phyloP scores from a whole-genome alignment of 202 grass and related monocot genomes.

The Schoenoplectus triqueter region DNA sequence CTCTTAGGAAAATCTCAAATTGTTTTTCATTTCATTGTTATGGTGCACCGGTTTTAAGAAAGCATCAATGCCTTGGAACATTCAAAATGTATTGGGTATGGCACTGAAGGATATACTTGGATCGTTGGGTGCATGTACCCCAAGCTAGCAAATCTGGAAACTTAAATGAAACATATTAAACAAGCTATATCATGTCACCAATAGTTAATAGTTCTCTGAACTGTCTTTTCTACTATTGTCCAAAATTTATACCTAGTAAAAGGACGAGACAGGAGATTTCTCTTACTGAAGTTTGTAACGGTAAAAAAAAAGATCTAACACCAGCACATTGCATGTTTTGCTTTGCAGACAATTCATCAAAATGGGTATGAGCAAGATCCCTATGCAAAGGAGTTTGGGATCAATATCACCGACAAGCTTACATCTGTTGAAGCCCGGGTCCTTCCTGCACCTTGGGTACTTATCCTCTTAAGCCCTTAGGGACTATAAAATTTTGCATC shows the following conservation, averaged over 20 bases:
- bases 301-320: constrained; percentile 8
- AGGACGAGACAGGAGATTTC: neutral
- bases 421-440: constrained; percentile 94
- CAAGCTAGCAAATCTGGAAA: neutral
- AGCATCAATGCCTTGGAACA: neutral
- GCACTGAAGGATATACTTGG: constrained; percentile 15
- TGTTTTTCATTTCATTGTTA: constrained; percentile 17
- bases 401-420: constrained; percentile 94
- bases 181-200: neutral
- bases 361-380: constrained; percentile 96
- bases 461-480: constrained; percentile 19
- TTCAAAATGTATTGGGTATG: neutral
- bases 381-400: constrained; percentile 97
- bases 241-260: neutral
- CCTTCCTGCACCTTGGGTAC: constrained; percentile 98
- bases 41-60: constrained; percentile 16
- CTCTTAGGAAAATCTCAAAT: constrained; percentile 2
- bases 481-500: constrained; percentile 20
- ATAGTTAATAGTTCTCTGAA: neutral
- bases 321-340: constrained; percentile 14
- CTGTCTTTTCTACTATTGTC: neutral
- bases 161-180: neutral
- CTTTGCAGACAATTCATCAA: constrained; percentile 92
- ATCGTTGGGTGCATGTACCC: neutral
- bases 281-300: constrained; percentile 17